These are phyloP conservation scores for Areca catechu DNA, from an alignment of 176 grass and related monocot species.

Conservation along the genomic window DNA sequence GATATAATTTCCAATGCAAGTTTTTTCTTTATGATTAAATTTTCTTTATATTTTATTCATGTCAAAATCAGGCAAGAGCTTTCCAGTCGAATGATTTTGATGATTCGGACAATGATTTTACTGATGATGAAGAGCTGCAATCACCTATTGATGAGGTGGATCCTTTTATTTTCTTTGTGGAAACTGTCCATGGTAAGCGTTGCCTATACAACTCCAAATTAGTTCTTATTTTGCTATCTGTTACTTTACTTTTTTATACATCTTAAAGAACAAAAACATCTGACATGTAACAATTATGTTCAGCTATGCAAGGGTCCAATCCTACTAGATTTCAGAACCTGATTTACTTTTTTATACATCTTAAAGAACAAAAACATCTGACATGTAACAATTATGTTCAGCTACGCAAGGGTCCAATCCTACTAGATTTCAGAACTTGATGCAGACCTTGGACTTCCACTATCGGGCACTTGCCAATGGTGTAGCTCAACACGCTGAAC, in stretches of 20 bases:
- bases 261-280: background rate
- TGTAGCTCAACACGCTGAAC: constrained; percentile 65
- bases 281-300: background rate
- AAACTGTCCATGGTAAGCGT: constrained; percentile 57
- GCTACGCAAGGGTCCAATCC: constrained; percentile 56
- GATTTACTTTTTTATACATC: constrained; percentile 12
- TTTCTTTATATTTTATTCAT: background rate
- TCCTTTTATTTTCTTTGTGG: constrained; percentile 91
- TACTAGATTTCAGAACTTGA: constrained; percentile 57
- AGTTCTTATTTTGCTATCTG: too few relatives aligned
- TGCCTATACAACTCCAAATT: too few relatives aligned
- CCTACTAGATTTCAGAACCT: constrained; percentile 55
- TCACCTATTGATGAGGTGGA: constrained; percentile 93
- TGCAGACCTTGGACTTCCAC: constrained; percentile 71
- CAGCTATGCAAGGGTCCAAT: constrained; percentile 65
- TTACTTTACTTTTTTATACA: too few relatives aligned
- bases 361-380: background rate
- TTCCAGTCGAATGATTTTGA: constrained; percentile 76
- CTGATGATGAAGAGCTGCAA: constrained; percentile 46
- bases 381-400: constrained; percentile 12
- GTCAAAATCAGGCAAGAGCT: constrained; percentile 55
- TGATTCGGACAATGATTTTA: constrained; percentile 32
- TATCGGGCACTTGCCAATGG: constrained; percentile 71
- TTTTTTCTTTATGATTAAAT: too few relatives aligned
- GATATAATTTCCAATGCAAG: too few relatives aligned